phyloP scores from a whole-genome alignment of 495 filamentous ascomycete species.

The Xylaria nigripes region DNA sequence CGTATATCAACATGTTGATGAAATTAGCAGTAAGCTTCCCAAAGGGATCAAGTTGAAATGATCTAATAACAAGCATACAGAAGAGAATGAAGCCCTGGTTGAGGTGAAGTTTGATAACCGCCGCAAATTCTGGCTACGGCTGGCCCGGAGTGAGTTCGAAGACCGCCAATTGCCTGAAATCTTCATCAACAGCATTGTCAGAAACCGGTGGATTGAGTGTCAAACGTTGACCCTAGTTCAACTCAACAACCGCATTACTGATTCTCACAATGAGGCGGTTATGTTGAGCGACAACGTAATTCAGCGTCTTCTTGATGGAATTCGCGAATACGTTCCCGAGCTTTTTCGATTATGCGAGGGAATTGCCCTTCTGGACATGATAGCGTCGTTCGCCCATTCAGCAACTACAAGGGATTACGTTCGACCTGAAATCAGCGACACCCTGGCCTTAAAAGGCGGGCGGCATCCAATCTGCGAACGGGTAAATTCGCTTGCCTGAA shows the following conservation, averaged over 20 bases:
- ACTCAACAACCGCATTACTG: conserved; percentile 61
- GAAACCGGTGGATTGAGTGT: conserved; percentile 69
- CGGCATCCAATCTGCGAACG: conserved; percentile 81
- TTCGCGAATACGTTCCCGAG: conserved; percentile 57
- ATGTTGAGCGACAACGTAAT: conserved; percentile 67
- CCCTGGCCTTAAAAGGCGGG: conserved; percentile 68
- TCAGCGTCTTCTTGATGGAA: conserved; percentile 56
- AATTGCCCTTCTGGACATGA: conserved; percentile 87
- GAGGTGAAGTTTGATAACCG: conserved; percentile 69
- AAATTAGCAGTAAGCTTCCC: conserved; percentile 47
- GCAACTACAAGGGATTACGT: conserved; percentile 72
- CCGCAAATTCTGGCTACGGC: conserved; percentile 72
- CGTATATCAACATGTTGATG: conserved; percentile 58
- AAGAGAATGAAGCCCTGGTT: conserved; percentile 49
- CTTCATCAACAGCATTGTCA: conserved; percentile 69
- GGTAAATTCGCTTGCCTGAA: conserved; percentile 34
- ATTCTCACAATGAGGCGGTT: conserved; percentile 74
- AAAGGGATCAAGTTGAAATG: background rate
- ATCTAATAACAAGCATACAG: conserved; percentile 25
- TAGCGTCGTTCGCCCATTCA: conserved; percentile 72
- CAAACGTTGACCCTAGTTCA: conserved; percentile 80
- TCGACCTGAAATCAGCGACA: conserved; percentile 66
- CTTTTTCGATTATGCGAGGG: conserved; percentile 77
- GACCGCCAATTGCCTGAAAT: conserved; percentile 53
- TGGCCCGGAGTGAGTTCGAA: conserved; percentile 56